Evolutionary conservation across 805 yeast species (phyloP), one percentile per base, ranked within the genome.

Genomic region (Kluyveromyces aestuarii): DNA sequence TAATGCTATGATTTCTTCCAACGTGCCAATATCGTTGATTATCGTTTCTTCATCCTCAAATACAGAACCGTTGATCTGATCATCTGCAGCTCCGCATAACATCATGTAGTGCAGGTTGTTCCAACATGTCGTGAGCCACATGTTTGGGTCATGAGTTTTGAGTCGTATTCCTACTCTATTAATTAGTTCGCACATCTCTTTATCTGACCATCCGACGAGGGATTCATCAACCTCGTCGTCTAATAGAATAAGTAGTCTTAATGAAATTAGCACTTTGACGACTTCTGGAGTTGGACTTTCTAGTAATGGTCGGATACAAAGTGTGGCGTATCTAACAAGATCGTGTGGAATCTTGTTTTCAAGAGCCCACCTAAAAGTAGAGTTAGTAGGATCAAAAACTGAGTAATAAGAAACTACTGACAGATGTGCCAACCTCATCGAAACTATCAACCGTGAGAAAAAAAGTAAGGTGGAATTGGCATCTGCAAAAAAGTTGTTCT

Each of bases 41-140:
- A 50, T 45, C 33, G 39, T 30, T 27, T 46, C 37, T 30, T 50
- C 47, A 41, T 50, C 46, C 25, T 36, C 40, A 30, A 50, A 50
- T 18, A 18, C 44, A 41, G 27, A 50, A 37, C 37, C 41, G 46
- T 17, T 27, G 16, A 19, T 44, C 46, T 37, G 44, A 41, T 41
- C 37, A 30, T 41, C 10, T 18, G 30, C 44, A 11, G 44, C 44
- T 16, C 44, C 44, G 16, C 44, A 41, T 14, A 41, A 16, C 13
- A 41, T n/a, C 44, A 41, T 41, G 19, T 41, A 41, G 37, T 41
- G 44, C 37, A 41, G 19, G 13, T 41, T 41, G 37, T 41, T 41
- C 44, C 44, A 41, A 18, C 44, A 41, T 8, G 30, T 37, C 7
- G 21, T 13, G 19, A 41, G 27, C 44, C 44, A 41, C 16, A 41